phyloP scores from a whole-genome alignment of 352 stramenopile species.

The Phytopythium oedochilum region DNA sequence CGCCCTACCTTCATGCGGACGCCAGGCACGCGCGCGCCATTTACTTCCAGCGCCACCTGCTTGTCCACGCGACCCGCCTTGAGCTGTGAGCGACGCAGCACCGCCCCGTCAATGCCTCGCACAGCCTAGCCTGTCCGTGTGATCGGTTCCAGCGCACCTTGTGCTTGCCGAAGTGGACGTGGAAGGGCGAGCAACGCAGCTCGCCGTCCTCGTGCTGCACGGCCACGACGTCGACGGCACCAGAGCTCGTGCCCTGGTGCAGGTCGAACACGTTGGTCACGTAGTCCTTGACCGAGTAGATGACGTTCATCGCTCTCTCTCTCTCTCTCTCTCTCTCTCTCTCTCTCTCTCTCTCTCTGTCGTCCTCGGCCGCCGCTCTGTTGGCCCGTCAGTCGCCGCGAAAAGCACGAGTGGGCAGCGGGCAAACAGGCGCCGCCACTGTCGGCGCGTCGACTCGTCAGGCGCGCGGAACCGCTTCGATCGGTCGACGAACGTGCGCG shows the following conservation, averaged over 20 bases:
- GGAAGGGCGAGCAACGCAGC: conserved; percentile 69
- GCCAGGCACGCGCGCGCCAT: conserved; percentile 40
- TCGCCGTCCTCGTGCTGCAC: conserved; percentile 67
- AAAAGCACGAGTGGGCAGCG: not conserved
- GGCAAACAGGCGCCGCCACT: not conserved
- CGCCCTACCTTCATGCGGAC: conserved; percentile 81
- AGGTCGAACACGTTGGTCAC: conserved; percentile 77
- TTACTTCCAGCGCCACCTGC: conserved; percentile 53
- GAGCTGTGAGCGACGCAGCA: conserved; percentile 10
- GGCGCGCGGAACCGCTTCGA: not conserved
- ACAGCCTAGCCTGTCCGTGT: too few relatives aligned
- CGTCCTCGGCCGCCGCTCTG: too few relatives aligned
- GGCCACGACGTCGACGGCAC: conserved; percentile 80
- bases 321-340: not conserved
- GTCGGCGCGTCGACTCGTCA: not conserved
- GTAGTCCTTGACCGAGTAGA: conserved; percentile 86
- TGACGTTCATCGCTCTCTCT: conserved; percentile 68
- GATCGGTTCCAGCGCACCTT: conserved; percentile 17
- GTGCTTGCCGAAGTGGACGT: conserved; percentile 72
- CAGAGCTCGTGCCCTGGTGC: conserved; percentile 51
- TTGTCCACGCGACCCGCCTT: conserved; percentile 26
- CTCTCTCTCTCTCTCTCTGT: not conserved
- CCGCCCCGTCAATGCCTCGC: not conserved
- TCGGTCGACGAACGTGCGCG: not conserved
- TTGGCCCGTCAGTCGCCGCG: too few relatives aligned